These are phyloP conservation scores for Beauveria varroae DNA, from an alignment of 2,329 filamentous ascomycete species.

Conservation along the genomic window DNA sequence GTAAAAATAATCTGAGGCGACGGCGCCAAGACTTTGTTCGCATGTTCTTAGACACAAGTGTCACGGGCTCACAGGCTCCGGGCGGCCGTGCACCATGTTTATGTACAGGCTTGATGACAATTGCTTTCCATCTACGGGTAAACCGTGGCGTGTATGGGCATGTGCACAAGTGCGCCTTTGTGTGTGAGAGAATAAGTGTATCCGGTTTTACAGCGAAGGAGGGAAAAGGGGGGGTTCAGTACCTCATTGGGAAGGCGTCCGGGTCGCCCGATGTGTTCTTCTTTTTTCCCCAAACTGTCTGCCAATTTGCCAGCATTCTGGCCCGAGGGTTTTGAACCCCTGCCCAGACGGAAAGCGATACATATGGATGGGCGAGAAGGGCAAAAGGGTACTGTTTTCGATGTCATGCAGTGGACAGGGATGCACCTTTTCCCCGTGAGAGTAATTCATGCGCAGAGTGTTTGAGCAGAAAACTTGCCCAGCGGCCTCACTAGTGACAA, in stretches of 20 bases:
- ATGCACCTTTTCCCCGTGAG: background rate
- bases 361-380: background rate
- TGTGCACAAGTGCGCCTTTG: background rate
- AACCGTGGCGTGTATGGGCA: background rate
- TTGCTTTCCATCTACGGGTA: background rate
- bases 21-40: background rate
- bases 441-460: background rate
- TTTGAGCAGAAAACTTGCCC: background rate
- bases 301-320: background rate
- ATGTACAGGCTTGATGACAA: background rate
- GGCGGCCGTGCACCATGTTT: background rate
- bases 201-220: background rate
- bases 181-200: background rate
- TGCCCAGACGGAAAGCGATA: background rate
- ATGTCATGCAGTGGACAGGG: background rate
- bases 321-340: background rate
- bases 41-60: background rate
- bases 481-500: background rate
- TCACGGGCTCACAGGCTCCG: background rate
- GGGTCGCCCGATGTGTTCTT: background rate
- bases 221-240: background rate
- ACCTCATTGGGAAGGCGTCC: background rate
- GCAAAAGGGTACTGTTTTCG: background rate
- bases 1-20: background rate
- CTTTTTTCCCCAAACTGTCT: no score